Evolutionary conservation across 257 asterid genomes (phyloP).

Genomic region (Solanum commersonii): DNA sequence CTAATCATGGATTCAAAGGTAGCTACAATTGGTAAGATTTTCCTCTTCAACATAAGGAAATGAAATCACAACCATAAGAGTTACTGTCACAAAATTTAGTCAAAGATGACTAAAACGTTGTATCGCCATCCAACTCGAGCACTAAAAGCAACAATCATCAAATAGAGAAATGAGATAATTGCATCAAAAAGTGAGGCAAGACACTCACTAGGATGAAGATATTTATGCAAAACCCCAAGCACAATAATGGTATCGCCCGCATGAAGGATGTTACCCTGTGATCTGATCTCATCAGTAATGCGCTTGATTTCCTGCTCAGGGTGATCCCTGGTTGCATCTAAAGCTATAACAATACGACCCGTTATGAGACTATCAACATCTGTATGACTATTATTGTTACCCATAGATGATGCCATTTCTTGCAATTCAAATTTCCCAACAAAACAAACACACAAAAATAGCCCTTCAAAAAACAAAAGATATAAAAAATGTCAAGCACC

Average conservation of each 20-base stretch:
- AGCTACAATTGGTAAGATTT: background rate
- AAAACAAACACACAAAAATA: background rate
- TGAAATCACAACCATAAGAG: background rate
- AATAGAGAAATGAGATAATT: background rate
- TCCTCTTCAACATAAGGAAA: background rate
- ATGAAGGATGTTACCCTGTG: conserved; percentile 27
- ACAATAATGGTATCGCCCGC: conserved; percentile 37
- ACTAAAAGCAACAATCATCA: background rate
- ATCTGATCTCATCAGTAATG: conserved; percentile 21
- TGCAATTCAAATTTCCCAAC: background rate
- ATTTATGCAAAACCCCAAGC: conserved; percentile 51
- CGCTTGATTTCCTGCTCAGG: conserved; percentile 19
- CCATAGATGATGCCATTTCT: conserved; percentile 24
- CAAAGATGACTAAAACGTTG: background rate
- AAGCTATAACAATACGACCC: conserved; percentile 42
- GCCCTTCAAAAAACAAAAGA: too few species aligned
- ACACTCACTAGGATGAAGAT: conserved; percentile 53
- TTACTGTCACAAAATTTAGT: background rate
- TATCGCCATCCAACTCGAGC: background rate
- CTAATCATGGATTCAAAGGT: background rate
- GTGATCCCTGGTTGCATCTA: conserved; percentile 49
- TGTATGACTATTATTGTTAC: conserved; percentile 10
- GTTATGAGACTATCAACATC: conserved; percentile 17
- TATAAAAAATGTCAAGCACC: background rate
- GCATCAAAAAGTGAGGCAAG: background rate